Conservation (phyloP, 2,329 filamentous ascomycete genomes). For the Aspergillus neoniger region DNA sequence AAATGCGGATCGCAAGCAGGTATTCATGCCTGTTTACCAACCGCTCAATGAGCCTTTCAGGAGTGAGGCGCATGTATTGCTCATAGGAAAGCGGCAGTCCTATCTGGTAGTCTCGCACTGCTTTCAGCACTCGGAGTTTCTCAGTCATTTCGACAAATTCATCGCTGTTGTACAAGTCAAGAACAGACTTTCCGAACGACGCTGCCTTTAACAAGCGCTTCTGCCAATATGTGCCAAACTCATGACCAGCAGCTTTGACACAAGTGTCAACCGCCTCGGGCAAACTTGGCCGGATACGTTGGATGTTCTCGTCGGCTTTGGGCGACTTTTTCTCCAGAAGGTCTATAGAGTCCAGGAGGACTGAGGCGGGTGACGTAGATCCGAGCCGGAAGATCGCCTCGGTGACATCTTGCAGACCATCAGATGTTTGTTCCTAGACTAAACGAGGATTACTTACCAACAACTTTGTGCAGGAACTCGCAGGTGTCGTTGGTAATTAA, state of each 20-base stretch:
- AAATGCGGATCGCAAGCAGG: constrained; percentile 82
- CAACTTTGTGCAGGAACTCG: constrained; percentile 94
- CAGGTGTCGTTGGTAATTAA: constrained; percentile 92
- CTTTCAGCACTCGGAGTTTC: constrained; percentile 86
- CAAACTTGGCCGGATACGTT: constrained; percentile 82
- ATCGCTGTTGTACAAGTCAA: constrained; percentile 96
- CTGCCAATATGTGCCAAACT: constrained; percentile 89
- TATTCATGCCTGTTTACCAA: constrained; percentile 90
- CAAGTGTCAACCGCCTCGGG: constrained; percentile 93
- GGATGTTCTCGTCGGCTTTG: constrained; percentile 96
- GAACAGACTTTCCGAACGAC: constrained; percentile 94
- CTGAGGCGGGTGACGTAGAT: constrained; percentile 83
- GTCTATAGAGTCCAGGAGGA: constrained; percentile 89
- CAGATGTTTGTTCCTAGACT: not conserved
- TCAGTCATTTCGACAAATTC: constrained; percentile 99
- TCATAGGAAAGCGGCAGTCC: constrained; percentile 90
- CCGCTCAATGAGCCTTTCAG: constrained; percentile 81
- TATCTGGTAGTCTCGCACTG: constrained; percentile 86
- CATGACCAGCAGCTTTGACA: constrained; percentile 87
- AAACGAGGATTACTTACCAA: constrained; percentile 48
- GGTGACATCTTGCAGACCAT: constrained; percentile 60
- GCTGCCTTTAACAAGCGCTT: constrained; percentile 95
- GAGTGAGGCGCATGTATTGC: constrained; percentile 86
- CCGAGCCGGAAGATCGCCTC: constrained; percentile 88
- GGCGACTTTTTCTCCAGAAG: constrained; percentile 91